These are phyloP conservation scores for Alternaria sp. DNA, from an alignment of 2,329 filamentous ascomycete genomes.

Conservation along the genomic window DNA sequence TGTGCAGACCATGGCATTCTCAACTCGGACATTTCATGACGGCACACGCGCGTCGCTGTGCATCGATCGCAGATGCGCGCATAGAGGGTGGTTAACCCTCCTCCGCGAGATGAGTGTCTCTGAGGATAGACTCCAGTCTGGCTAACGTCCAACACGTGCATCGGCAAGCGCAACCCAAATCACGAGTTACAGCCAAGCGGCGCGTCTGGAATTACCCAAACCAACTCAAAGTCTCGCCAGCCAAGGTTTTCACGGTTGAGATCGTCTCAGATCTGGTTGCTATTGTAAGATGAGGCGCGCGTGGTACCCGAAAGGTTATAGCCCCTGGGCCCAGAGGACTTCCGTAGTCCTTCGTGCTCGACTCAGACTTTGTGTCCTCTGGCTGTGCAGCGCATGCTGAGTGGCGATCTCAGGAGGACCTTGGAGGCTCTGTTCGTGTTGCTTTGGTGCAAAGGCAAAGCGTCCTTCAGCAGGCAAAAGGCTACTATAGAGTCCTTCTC, in stretches of 20 bases:
- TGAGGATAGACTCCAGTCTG: neutral
- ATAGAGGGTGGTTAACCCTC: conserved; percentile 26
- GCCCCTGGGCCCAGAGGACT: neutral
- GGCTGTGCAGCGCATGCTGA: conserved; percentile 1
- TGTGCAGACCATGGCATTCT: conserved; percentile 48
- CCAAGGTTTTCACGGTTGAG: neutral
- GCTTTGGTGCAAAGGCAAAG: neutral
- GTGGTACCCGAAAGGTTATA: conserved; percentile 5
- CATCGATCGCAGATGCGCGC: conserved; percentile 48
- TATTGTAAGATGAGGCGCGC: conserved; percentile 8
- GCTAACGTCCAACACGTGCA: neutral
- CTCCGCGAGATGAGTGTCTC: neutral
- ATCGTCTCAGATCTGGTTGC: neutral
- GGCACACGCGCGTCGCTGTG: conserved; percentile 52
- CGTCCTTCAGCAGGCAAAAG: conserved; percentile 6
- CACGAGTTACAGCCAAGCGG: conserved; percentile 1
- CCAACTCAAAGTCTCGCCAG: neutral
- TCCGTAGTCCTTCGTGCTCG: neutral
- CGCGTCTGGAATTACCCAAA: neutral
- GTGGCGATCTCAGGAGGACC: conserved; percentile 2
- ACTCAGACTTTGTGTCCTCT: neutral
- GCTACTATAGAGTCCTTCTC: neutral
- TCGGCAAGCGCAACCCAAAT: neutral
- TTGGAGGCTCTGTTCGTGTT: neutral
- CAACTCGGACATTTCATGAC: conserved; percentile 47